These are phyloP conservation scores for Epichloe brachyelytri DNA, from an alignment of 2,329 filamentous ascomycete species.

Conservation along the genomic window DNA sequence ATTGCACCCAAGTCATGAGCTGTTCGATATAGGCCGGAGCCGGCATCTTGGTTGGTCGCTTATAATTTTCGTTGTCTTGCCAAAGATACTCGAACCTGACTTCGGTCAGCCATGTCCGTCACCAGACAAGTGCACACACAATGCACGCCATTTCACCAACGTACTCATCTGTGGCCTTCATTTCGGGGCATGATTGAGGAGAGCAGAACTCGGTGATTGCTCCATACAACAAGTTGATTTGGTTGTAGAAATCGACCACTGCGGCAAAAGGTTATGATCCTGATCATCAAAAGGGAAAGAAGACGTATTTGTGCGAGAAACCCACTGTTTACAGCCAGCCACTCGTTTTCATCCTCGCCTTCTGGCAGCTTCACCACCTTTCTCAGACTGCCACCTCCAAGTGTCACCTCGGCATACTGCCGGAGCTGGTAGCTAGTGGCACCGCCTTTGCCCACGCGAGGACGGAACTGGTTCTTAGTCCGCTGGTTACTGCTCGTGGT, in stretches of 20 bases:
- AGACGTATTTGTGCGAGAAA: not conserved
- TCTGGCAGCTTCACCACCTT: slow-evolving; percentile 96
- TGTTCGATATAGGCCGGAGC: slow-evolving; percentile 97
- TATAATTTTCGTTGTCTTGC: slow-evolving; percentile 92
- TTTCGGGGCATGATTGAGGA: slow-evolving; percentile 90
- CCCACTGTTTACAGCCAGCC: slow-evolving; percentile 92
- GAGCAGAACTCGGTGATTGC: slow-evolving; percentile 99
- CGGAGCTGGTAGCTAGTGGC: slow-evolving; percentile 82
- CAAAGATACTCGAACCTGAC: slow-evolving; percentile 91
- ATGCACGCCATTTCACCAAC: slow-evolving; percentile 12
- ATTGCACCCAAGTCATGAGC: slow-evolving; percentile 92
- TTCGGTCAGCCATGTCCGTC: not conserved
- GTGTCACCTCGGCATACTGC: slow-evolving; percentile 94
- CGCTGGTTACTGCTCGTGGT: slow-evolving; percentile 49
- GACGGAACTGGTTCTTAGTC: slow-evolving; percentile 82
- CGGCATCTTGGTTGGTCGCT: slow-evolving; percentile 94
- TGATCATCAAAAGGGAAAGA: not conserved
- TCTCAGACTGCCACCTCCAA: slow-evolving; percentile 84
- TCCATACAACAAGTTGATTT: slow-evolving; percentile 97
- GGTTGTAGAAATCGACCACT: slow-evolving; percentile 99
- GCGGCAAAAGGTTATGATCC: not conserved
- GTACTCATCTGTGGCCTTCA: slow-evolving; percentile 99
- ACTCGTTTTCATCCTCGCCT: slow-evolving; percentile 95
- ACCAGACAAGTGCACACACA: not conserved
- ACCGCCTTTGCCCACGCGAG: slow-evolving; percentile 76